Conservation (phyloP, 495 filamentous ascomycete genomes). For the Pyrenopolyporus hunteri region DNA sequence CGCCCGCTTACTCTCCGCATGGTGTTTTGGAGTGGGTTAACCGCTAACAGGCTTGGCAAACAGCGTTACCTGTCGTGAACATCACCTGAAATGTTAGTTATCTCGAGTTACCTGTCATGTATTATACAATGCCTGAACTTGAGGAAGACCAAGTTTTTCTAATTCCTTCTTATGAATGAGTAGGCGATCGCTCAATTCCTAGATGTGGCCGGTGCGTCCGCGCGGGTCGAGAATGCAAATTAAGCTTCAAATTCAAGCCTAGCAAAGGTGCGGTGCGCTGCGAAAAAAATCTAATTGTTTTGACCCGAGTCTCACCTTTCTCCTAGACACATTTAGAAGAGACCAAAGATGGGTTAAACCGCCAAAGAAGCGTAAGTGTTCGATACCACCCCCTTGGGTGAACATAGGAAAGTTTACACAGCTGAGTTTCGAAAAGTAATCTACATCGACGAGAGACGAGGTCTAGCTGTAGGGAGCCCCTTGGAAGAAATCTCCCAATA, state of each 20-base stretch:
- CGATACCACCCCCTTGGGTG: neutral
- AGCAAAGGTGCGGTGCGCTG: constrained; percentile 37
- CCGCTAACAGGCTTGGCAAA: constrained; percentile 28
- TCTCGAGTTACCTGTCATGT: neutral
- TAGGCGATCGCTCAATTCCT: constrained; percentile 53
- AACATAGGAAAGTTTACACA: neutral
- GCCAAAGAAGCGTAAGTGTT: constrained; percentile 33
- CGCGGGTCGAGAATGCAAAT: constrained; percentile 40
- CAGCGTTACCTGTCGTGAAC: constrained; percentile 54
- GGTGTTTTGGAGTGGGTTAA: neutral
- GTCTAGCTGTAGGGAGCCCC: constrained; percentile 22
- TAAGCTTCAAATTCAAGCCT: constrained; percentile 43
- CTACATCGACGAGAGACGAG: constrained; percentile 38
- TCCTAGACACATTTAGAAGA: constrained; percentile 33
- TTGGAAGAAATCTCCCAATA: constrained; percentile 23
- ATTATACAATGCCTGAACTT: no score
- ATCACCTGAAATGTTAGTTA: constrained; percentile 53
- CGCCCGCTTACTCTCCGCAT: no score
- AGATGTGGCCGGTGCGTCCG: constrained; percentile 50
- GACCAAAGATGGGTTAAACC: constrained; percentile 38
- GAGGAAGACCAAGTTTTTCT: neutral
- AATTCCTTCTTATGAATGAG: neutral
- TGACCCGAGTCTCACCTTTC: constrained; percentile 1
- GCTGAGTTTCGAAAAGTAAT: constrained; percentile 28
- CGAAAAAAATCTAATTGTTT: neutral